Base-by-base conservation (phyloP, 805 yeast genomes). In the Hanseniaspora vineae region DNA sequence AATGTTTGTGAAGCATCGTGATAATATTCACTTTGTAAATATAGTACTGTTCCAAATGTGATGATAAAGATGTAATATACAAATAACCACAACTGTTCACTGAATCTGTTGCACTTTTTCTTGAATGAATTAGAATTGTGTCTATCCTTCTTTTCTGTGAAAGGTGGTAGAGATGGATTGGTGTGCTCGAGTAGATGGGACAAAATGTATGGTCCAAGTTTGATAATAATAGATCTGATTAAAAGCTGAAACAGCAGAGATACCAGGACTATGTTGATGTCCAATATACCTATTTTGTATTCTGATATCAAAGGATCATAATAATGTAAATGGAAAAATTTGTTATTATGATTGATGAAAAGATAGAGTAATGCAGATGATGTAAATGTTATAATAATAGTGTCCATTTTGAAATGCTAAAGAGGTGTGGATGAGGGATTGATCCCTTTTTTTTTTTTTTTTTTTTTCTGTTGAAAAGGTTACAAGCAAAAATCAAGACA, bases 31-130 rank as follows among this genome's bases (percentile, higher is more conserved):
- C 88, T 77, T 44, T 70, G 50, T 50, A 61, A 64, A 57, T 82
- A 80, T 15, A 87, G 64, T 50, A 69, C 69, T 49, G 75, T 64
- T 0, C 95, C 96, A 49, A 66, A 66, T 1, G 60, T 43, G 59
- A 80, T 79, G 10, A 84, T 73, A 11, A 65, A 54, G 6, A 73
- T 54, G 66, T 78, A 84, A 60, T 83, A 84, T 6, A 76, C 56
- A 15, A 77, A 60, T 33, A 76, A 69, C 96, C 96, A 88, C 45
- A 86, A 80, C 68, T 87, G 96, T 64, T 87, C 96, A 49, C 86
- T 83, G 59, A 84, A 87, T 49, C 96, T 73, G 48, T 75, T 75
- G 19, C 70, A 67, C 0, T 81, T 75, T 55, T 78, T 80, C 14
- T 60, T 61, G 2, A 33, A 33, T 33, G 14, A n/a, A 10, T 31